Base-by-base conservation (phyloP, 2,329 filamentous ascomycete genomes). In the Daldinia sp. region DNA sequence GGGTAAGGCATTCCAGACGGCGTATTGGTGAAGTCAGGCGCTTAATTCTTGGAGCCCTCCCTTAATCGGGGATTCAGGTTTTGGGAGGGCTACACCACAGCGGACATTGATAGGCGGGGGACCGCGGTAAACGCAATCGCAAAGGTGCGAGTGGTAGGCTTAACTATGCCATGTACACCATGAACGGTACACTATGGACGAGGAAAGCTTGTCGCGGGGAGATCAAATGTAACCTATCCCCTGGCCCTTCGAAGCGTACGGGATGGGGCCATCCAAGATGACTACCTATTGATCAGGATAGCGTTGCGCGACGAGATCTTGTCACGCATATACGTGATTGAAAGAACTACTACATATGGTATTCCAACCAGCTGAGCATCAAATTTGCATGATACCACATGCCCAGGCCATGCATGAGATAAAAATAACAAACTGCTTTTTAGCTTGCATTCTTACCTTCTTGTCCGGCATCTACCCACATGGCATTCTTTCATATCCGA, bases 221-320 rank as follows among this genome's bases (percentile, higher is more conserved):
- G 65, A 66, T 61, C 54, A 58, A 60, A 64, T 68, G 63, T 54
- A 49, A 68, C 60, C 50, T 34, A 35, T 49, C 60, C 60, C 63
- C 58, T 61, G 59, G 55, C 47, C 47, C 48, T 54, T 43, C 39
- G 59, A n/a, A 66, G 30, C 37, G 15, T 51, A 57, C 56, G 39
- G 62, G 21, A 48, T 19, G 27, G n/a, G 21, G 39, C 9, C 39
- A 43, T 43, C 21, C 8, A 17, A 19, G 43, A 48, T 30, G n/a
- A 8, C 25, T 25, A 10, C 30, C 13, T 25, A 10, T 47, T 19
- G 1, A 43, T 23, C 11, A 29, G 4, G 17, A 47, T 30, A 47
- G 30, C 23, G n/a, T 30, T 47, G n/a, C 43, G 43, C 43, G 43
- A 47, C 11, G 7, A 47, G 51, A 61, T 63, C 63, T 61, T 53